phyloP scores from a whole-genome alignment of 73 alveolate genomes.

The Stentor coeruleus region DNA sequence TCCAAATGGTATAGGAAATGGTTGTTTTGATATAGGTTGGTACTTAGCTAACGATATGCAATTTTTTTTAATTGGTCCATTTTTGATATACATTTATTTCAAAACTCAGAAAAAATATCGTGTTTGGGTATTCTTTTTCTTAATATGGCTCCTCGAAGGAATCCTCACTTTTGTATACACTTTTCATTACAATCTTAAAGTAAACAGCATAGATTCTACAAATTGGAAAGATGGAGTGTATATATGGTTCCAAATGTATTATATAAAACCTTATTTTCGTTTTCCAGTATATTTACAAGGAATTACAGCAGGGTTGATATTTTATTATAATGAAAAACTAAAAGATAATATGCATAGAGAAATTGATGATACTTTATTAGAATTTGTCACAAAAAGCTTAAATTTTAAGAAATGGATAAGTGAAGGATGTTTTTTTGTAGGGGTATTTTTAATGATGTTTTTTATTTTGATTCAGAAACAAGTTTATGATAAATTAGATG shows the following conservation, averaged over 20 bases:
- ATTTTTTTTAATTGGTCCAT: conserved; percentile 33
- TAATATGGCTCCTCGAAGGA: no score
- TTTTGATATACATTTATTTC: background rate
- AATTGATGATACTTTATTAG: background rate
- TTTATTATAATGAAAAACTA: no score
- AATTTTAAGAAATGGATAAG: no score
- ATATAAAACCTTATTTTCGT: background rate
- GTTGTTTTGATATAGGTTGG: conserved; percentile 64
- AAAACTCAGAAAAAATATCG: background rate
- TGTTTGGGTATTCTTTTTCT: background rate
- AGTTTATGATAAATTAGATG: background rate
- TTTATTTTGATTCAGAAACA: background rate
- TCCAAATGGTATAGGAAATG: conserved; percentile 39
- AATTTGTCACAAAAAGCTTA: background rate
- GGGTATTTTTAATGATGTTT: background rate
- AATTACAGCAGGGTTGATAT: background rate
- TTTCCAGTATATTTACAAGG: background rate
- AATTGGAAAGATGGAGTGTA: background rate
- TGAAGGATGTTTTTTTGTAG: background rate
- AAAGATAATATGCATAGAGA: no score
- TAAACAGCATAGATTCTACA: background rate
- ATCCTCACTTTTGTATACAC: background rate
- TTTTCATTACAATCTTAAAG: background rate
- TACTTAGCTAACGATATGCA: conserved; percentile 42
- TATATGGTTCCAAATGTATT: no score